Conservation (phyloP, 75 land plant genomes). For the Cunninghamia lanceolata region DNA sequence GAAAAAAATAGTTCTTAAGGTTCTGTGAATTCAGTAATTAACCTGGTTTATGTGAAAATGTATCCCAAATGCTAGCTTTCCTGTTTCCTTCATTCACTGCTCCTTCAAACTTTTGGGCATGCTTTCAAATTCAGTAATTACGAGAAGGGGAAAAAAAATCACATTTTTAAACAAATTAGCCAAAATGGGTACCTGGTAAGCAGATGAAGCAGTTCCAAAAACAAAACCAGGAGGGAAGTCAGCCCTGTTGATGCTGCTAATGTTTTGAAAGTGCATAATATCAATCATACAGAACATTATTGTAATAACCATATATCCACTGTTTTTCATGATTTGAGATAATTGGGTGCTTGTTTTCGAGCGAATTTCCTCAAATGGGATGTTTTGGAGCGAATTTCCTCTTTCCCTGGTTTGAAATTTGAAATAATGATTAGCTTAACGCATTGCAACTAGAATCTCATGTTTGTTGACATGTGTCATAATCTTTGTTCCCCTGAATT, state of each 20-base stretch:
- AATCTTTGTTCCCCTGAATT: not conserved
- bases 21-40: not conserved
- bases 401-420: not conserved
- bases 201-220: constrained; percentile 32
- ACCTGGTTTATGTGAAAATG: constrained; percentile 45
- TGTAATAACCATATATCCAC: not conserved
- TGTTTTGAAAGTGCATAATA: not conserved
- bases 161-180: not conserved
- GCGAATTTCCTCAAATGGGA: not conserved
- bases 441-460: not conserved
- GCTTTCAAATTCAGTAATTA: too few relatives aligned
- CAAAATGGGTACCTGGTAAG: constrained; percentile 22
- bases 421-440: not conserved
- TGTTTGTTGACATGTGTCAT: not conserved
- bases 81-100: constrained; percentile 59
- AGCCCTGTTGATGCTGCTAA: constrained; percentile 1
- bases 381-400: not conserved
- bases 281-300: not conserved
- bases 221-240: constrained; percentile 31
- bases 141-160: not conserved
- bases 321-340: not conserved
- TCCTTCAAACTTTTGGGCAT: constrained; percentile 55
- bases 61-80: constrained; percentile 72
- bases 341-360: too few relatives aligned
- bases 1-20: constrained; percentile 39